phyloP scores from a whole-genome alignment of 176 grass and related monocot species.

The Zoysia japonica region DNA sequence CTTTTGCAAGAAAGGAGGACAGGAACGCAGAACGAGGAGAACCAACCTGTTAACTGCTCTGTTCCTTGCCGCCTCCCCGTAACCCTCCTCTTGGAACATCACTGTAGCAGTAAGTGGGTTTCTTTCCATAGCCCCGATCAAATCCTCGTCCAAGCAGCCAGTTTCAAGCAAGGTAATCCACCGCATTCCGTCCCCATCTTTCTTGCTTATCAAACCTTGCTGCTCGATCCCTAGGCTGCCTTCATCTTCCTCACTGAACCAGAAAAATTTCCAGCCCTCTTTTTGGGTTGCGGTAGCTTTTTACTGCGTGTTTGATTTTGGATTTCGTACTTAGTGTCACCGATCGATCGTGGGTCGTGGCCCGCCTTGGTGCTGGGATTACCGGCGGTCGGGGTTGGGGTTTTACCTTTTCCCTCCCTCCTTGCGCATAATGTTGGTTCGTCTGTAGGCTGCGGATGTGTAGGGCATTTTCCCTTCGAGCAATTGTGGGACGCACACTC shows the following conservation, averaged over 20 bases:
- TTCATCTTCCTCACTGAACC: not conserved
- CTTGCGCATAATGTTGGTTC: not conserved
- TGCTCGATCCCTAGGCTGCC: not conserved
- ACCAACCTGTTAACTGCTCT: too few relatives aligned
- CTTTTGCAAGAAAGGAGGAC: too few relatives aligned
- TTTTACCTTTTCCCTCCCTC: not conserved
- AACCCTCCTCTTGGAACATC: too few relatives aligned
- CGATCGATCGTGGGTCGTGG: conserved; percentile 7
- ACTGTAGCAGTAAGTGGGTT: too few relatives aligned
- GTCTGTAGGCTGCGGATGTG: not conserved
- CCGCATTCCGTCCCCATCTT: too few relatives aligned
- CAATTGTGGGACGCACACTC: not conserved
- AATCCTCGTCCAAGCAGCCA: too few relatives aligned
- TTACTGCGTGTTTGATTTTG: not conserved
- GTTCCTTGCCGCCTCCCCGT: too few relatives aligned
- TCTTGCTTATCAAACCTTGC: too few relatives aligned
- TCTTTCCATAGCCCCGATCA: too few relatives aligned
- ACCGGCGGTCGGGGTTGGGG: not conserved
- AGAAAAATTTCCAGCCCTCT: not conserved
- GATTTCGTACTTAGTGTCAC: not conserved
- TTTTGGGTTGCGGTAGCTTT: not conserved
- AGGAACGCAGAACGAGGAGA: too few relatives aligned
- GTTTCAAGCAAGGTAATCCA: too few relatives aligned
- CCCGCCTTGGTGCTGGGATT: not conserved
- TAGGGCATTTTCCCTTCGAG: not conserved